Evolutionary conservation across 2,329 filamentous ascomycete genomes (phyloP).

Genomic region (Pleoardoris graminearum): DNA sequence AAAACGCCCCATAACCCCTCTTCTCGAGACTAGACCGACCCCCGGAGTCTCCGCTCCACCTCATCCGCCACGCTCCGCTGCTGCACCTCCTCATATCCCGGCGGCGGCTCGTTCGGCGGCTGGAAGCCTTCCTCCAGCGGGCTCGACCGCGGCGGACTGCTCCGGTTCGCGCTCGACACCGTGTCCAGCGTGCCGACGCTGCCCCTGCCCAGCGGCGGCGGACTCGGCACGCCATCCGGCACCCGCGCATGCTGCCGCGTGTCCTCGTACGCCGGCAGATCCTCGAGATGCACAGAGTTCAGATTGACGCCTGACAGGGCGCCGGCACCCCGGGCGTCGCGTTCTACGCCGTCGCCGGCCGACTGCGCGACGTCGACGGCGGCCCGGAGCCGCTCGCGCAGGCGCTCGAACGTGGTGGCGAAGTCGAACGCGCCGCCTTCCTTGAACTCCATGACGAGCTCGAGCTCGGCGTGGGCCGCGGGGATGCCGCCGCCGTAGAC

Average conservation of each 20-base stretch:
- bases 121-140: constrained; percentile 46
- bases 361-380: constrained; percentile 72
- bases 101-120: constrained; percentile 75
- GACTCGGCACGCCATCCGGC: constrained; percentile 37
- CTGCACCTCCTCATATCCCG: constrained; percentile 90
- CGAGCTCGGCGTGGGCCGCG: constrained; percentile 70
- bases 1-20: no score
- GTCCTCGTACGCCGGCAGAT: constrained; percentile 84
- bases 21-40: no score
- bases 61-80: constrained; percentile 76
- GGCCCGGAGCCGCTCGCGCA: constrained; percentile 82
- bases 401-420: constrained; percentile 76
- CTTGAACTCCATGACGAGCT: constrained; percentile 86
- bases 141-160: constrained; percentile 32
- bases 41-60: constrained; percentile 61
- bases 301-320: constrained; percentile 57
- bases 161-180: constrained; percentile 28
- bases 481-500: constrained; percentile 84
- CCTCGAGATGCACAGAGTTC: constrained; percentile 75
- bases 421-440: constrained; percentile 96
- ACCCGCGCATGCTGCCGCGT: constrained; percentile 47
- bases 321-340: constrained; percentile 43
- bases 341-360: constrained; percentile 48
- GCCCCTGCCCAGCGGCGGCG: constrained; percentile 20
- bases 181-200: constrained; percentile 23